Evolutionary conservation across 495 filamentous ascomycete species (phyloP).

Genomic region (Astrothelium macrocarpum): DNA sequence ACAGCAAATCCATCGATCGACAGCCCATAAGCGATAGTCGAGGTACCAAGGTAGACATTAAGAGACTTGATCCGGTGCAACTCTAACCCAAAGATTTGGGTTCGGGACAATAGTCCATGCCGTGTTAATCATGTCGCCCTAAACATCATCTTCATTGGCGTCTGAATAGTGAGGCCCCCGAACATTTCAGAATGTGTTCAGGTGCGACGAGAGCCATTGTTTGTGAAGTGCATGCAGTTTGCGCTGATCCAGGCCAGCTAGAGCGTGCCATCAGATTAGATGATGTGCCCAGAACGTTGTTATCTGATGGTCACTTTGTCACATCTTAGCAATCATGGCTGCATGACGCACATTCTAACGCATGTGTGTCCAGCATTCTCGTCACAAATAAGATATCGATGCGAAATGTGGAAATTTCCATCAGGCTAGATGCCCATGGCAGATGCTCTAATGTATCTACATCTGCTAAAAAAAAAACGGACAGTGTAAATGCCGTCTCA

Average conservation of each 20-base stretch:
- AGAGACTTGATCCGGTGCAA: neutral
- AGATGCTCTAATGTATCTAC: neutral
- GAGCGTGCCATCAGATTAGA: neutral
- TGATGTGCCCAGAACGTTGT: too few relatives aligned
- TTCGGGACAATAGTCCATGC: too few relatives aligned
- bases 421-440: neutral
- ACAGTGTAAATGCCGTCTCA: neutral
- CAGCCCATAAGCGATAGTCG: neutral
- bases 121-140: neutral
- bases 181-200: neutral
- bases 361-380: neutral
- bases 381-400: too few relatives aligned
- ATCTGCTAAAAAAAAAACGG: neutral
- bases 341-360: neutral
- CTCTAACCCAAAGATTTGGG: neutral
- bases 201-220: neutral
- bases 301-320: neutral
- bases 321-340: neutral
- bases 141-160: neutral
- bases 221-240: neutral
- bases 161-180: neutral
- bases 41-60: neutral
- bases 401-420: too few relatives aligned
- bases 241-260: neutral
- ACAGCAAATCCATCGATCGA: neutral